phyloP scores from a whole-genome alignment of 352 stramenopile species.

The Globisporangium carolinianum region DNA sequence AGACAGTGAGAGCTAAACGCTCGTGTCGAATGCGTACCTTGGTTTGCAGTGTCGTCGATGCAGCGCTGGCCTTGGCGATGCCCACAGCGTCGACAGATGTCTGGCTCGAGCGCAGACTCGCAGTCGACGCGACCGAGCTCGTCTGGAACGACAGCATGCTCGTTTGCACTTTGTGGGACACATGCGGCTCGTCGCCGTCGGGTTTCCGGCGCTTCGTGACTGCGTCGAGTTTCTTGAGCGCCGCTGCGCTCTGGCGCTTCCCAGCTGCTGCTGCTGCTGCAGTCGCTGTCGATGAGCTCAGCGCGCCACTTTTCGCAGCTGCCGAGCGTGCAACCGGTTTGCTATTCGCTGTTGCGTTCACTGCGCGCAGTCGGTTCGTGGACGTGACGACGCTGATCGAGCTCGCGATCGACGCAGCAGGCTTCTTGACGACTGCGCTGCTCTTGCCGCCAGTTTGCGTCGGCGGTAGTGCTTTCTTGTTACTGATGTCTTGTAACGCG shows the following conservation, averaged over 20 bases:
- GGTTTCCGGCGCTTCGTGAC: constrained; percentile 37
- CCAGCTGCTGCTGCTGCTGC: background rate
- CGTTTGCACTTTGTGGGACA: constrained; percentile 51
- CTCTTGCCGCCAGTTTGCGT: constrained; percentile 16
- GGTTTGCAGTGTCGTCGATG: constrained; percentile 1
- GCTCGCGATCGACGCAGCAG: background rate
- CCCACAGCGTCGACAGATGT: background rate
- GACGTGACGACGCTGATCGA: constrained; percentile 13
- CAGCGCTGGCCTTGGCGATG: constrained; percentile 1
- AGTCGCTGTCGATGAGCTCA: background rate
- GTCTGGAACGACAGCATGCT: constrained; percentile 65
- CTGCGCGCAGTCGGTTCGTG: constrained; percentile 10
- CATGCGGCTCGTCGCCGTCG: constrained; percentile 24
- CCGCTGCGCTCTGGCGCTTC: constrained; percentile 6
- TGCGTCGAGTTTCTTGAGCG: constrained; percentile 16
- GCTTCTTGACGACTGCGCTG: constrained; percentile 16
- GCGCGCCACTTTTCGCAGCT: constrained; percentile 1
- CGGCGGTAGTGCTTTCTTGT: constrained; percentile 32
- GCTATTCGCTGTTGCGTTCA: constrained; percentile 5
- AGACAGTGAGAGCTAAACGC: background rate
- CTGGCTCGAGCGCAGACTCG: constrained; percentile 4
- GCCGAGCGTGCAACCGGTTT: constrained; percentile 1
- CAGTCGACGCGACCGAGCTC: constrained; percentile 5
- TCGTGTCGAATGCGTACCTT: constrained; percentile 1
- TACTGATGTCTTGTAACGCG: constrained; percentile 78